Conservation (phyloP, 1,284 basidiomycete genomes). For the Trametes versicolor region DNA sequence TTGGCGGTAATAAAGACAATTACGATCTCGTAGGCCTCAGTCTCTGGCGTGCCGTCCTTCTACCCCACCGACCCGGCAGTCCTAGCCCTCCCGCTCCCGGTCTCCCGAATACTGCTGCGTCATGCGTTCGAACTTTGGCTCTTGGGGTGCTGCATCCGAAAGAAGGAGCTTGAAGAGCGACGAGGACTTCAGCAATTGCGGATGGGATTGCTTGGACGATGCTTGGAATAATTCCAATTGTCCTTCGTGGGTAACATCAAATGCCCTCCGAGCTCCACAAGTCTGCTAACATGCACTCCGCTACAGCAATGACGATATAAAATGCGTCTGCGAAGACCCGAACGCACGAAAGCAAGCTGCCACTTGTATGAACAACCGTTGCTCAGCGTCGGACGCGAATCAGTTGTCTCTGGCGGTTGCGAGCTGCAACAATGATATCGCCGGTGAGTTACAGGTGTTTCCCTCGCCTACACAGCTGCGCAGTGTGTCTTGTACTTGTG, state of each 20-base stretch:
- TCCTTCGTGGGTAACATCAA: not conserved
- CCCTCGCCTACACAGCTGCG: not conserved
- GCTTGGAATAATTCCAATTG: constrained; percentile 1
- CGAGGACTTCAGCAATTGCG: constrained; percentile 6
- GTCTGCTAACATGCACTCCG: not conserved
- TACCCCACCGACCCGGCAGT: too few species aligned
- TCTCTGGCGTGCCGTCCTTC: too few species aligned
- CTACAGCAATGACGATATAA: not conserved
- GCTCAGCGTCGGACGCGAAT: not conserved
- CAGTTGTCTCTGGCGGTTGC: not conserved
- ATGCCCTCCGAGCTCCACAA: not conserved
- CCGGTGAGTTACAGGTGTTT: not conserved
- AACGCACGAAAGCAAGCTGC: not conserved
- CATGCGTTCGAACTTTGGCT: not conserved
- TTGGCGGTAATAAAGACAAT: too few species aligned
- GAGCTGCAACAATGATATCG: not conserved
- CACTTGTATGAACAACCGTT: not conserved
- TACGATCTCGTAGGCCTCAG: too few species aligned
- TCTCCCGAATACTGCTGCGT: too few species aligned
- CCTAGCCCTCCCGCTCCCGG: too few species aligned
- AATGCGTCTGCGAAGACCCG: not conserved
- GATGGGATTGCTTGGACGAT: constrained; percentile 9
- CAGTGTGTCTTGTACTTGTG: not conserved
- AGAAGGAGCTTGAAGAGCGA: not conserved
- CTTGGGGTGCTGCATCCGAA: not conserved